phyloP scores from a whole-genome alignment of 768 basidiomycete species.

The Suillus paluster region DNA sequence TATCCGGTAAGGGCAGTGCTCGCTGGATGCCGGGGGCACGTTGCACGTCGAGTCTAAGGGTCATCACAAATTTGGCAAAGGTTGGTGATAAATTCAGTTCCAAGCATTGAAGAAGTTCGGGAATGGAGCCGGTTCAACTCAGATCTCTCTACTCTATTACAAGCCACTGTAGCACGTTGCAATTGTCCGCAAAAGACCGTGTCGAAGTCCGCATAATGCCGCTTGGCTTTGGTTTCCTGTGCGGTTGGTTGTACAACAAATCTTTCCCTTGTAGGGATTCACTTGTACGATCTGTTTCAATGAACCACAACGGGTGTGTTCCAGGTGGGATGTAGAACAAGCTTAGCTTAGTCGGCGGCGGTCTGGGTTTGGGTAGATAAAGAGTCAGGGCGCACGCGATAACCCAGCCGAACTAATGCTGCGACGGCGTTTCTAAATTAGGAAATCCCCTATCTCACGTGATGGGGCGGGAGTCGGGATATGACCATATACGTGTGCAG shows the following conservation, averaged over 20 bases:
- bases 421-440: not conserved
- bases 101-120: constrained; percentile 5
- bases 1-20: not conserved
- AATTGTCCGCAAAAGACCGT: not conserved
- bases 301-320: not conserved
- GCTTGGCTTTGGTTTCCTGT: no score
- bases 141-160: not conserved
- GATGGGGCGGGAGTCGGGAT: constrained; percentile 1
- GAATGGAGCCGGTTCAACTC: constrained; percentile 1
- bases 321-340: no score
- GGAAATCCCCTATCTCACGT: not conserved
- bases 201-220: not conserved
- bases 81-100: not conserved
- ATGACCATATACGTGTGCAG: not conserved
- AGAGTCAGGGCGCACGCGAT: no score
- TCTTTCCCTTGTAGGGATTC: not conserved
- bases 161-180: constrained; percentile 1
- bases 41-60: constrained; percentile 16
- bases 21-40: constrained; percentile 31
- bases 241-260: not conserved
- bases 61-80: not conserved
- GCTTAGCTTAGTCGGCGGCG: no score
- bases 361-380: no score
- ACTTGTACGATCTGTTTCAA: not conserved
- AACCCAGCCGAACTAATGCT: no score